Percentiles rank a stretch among this genome's conserved stretches.
Conservation (phyloP, 495 filamentous ascomycete species). For the Opeltia flavorubescens region DNA sequence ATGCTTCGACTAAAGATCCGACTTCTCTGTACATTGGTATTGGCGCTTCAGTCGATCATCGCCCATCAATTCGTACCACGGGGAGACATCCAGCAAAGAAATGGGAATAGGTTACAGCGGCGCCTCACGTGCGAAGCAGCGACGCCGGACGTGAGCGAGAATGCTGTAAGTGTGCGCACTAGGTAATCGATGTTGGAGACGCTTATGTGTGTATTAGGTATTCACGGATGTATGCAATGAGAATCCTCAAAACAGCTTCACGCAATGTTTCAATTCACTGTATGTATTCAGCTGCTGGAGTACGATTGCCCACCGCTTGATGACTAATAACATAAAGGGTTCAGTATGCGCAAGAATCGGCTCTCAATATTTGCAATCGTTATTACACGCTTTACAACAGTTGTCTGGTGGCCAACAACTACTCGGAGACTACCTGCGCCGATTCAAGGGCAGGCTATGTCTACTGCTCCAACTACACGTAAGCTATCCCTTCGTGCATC, state of each 20-base stretch:
- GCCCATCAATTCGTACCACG: background rate
- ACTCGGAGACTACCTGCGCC: conserved; percentile 4
- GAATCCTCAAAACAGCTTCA: conserved; percentile 3
- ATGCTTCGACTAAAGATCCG: background rate
- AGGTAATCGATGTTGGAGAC: background rate
- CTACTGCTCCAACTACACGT: conserved; percentile 13
- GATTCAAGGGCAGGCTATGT: conserved; percentile 7
- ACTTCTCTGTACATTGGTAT: background rate
- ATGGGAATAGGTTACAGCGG: background rate
- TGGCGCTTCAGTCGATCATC: background rate
- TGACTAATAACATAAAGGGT: conserved; percentile 4
- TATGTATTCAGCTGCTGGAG: background rate
- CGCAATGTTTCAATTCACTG: conserved; percentile 7
- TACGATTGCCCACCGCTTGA: background rate
- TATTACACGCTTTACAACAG: conserved; percentile 2
- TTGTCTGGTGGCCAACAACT: conserved; percentile 5
- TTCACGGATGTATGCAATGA: conserved; percentile 9
- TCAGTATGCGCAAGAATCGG: conserved; percentile 2
- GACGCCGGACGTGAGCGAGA: conserved; percentile 8
- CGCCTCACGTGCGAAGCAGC: conserved; percentile 6
- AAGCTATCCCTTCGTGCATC: background rate
- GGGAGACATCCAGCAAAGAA: background rate
- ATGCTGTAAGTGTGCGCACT: background rate
- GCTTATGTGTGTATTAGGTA: conserved; percentile 2
- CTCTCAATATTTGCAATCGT: conserved; percentile 3